Evolutionary conservation across 148 eudicot genomes (phyloP).

Genomic region (Agrostemma githago): DNA sequence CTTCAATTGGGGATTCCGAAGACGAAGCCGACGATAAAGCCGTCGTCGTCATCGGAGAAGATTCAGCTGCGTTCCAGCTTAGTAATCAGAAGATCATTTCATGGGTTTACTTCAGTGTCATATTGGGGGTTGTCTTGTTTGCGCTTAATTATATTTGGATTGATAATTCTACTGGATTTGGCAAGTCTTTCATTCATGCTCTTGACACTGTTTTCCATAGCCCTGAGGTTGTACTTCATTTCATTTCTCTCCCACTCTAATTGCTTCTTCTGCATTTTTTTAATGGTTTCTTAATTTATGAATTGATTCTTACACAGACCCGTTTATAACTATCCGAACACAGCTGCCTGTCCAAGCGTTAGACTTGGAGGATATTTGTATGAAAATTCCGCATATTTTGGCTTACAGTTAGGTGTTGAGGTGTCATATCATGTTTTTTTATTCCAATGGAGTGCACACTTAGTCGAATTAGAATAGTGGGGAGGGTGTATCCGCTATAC

Average conservation of each 20-base stretch:
- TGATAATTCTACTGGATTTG: constrained; percentile 68
- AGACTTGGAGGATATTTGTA: too few species aligned
- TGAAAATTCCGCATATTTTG: too few species aligned
- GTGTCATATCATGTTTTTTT: too few species aligned
- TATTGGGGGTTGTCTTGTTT: constrained; percentile 75
- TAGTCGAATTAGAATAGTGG: too few species aligned
- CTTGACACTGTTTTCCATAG: constrained; percentile 47
- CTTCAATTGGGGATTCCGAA: constrained; percentile 39
- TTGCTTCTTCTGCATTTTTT: background rate
- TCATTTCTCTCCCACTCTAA: background rate
- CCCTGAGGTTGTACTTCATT: constrained; percentile 54
- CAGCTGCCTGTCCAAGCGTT: too few species aligned
- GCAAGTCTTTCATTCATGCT: constrained; percentile 44
- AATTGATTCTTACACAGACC: background rate
- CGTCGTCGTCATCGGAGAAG: constrained; percentile 60
- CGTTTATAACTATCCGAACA: too few species aligned
- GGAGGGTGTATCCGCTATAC: too few species aligned
- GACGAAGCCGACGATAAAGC: constrained; percentile 8
- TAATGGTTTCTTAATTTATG: background rate
- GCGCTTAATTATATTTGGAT: constrained; percentile 68
- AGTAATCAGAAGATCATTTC: constrained; percentile 65
- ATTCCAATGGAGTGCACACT: too few species aligned
- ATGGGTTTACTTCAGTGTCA: constrained; percentile 66
- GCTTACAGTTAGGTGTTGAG: too few species aligned
- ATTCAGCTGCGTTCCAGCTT: constrained; percentile 64